Evolutionary conservation across 1,139 yeast species (phyloP), one percentile per base, ranked within the genome.

Genomic region (Geotrichum cucujoidarum): DNA sequence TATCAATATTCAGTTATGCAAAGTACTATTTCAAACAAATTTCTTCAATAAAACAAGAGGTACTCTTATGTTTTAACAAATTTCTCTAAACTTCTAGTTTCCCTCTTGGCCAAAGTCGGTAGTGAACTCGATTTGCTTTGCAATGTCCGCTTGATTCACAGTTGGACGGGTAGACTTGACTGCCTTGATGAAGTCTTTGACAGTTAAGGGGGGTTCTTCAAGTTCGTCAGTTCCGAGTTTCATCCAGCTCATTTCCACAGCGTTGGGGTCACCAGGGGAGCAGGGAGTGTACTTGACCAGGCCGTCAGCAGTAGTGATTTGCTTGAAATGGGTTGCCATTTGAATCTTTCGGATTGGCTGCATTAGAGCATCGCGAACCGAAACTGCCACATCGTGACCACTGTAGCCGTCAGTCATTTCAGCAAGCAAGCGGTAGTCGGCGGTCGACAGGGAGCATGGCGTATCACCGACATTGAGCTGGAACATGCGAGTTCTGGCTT

Each of bases 61-160:
- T n/a, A n/a, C n/a, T n/a, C n/a, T n/a, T n/a, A n/a, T n/a, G n/a
- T n/a, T n/a, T n/a, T n/a, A n/a, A n/a, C n/a, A n/a, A n/a, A n/a
- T n/a, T n/a, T n/a, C n/a, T n/a, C n/a, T n/a, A n/a, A n/a, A n/a
- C n/a, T n/a, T n/a, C 38, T 43, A 50, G 22, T 50, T 50, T 13
- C 98, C 98, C 67, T 92, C 98, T 63, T 90, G 96, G 44, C 98
- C 98, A 66, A 92, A 94, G 67, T 94, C 98, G 41, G 76, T 76
- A 0, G 99, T 94, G 63, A 94, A 94, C 56, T 87, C 85, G 48
- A 80, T 87, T 67, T 92, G 97, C 62, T 83, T 85, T 54, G 72
- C 73, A 55, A 92, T 77, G 65, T 94, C 99, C 13, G 76, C 76
- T 42, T 76, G 81, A 63, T 92, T 94, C 39, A 94, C 98, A 0